Conservation (phyloP, 768 basidiomycete genomes). For the Gymnopilus junonius region DNA sequence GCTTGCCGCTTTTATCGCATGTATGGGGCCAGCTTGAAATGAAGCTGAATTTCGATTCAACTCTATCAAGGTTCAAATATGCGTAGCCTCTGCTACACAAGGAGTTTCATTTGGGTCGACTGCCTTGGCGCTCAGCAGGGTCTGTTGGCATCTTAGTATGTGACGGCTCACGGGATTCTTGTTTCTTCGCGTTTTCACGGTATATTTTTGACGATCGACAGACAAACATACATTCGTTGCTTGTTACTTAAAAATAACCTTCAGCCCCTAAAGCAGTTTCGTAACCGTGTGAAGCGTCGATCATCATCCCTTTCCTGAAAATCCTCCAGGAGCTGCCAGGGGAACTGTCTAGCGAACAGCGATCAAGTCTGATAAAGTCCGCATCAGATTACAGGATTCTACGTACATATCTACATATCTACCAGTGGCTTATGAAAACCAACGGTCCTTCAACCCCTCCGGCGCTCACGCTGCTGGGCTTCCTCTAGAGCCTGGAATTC, state of each 20-base stretch:
- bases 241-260: background rate
- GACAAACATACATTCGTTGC: background rate
- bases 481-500: background rate
- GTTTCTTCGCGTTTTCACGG: background rate
- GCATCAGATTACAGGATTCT: background rate
- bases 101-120: background rate
- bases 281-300: background rate
- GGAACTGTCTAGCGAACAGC: background rate
- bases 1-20: background rate
- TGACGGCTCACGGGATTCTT: background rate
- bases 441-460: background rate
- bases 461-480: background rate
- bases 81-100: background rate
- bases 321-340: background rate
- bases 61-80: background rate
- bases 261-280: background rate
- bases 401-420: too few species aligned
- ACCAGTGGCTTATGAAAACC: background rate
- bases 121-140: background rate
- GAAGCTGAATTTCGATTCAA: too few species aligned
- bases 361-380: background rate
- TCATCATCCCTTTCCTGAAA: background rate
- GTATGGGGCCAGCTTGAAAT: background rate
- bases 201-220: background rate
- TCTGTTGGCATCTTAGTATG: background rate